Percentiles rank a stretch among this genome's conserved stretches.
These are phyloP conservation scores for Talaromyces ruber DNA, from an alignment of 495 filamentous ascomycete genomes.

Conservation along the genomic window DNA sequence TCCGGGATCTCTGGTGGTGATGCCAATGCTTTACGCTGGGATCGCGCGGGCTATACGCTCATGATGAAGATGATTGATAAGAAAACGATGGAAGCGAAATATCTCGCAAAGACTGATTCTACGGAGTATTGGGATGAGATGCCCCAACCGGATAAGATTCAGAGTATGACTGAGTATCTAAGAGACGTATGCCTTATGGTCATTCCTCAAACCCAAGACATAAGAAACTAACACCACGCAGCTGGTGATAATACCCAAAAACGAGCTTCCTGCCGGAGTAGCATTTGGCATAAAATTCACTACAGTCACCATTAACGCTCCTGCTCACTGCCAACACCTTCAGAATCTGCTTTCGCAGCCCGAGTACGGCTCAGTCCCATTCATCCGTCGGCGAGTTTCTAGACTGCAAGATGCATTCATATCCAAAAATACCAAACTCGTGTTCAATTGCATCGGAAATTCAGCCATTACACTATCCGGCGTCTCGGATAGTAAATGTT, in stretches of 20 bases:
- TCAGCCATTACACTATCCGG: conserved; percentile 15
- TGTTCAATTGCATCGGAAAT: conserved; percentile 24
- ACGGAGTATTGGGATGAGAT: conserved; percentile 24
- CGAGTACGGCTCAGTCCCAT: conserved; percentile 13
- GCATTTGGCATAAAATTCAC: conserved; percentile 20
- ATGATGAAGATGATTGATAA: conserved; percentile 14
- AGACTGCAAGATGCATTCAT: conserved; percentile 16
- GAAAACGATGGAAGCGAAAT: conserved; percentile 14
- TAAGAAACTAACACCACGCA: not conserved
- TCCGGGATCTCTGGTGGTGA: conserved; percentile 24
- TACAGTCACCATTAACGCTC: conserved; percentile 22
- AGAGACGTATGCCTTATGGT: conserved; percentile 17
- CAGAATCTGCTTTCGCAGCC: not conserved
- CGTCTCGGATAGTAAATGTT: conserved; percentile 18
- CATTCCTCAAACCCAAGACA: too few relatives aligned
- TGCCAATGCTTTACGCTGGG: conserved; percentile 22
- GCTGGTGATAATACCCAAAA: conserved; percentile 7
- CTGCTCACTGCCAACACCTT: conserved; percentile 16
- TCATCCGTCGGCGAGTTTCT: conserved; percentile 13
- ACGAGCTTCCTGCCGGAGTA: conserved; percentile 16
- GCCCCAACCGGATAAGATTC: conserved; percentile 17
- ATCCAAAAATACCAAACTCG: conserved; percentile 14
- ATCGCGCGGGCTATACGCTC: conserved; percentile 15
- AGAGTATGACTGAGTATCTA: conserved; percentile 19
- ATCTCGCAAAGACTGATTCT: conserved; percentile 16